Evolutionary conservation across 345 rosid species (phyloP), one percentile per base, ranked within the genome.

Genomic region (Euphorbia lathyris): DNA sequence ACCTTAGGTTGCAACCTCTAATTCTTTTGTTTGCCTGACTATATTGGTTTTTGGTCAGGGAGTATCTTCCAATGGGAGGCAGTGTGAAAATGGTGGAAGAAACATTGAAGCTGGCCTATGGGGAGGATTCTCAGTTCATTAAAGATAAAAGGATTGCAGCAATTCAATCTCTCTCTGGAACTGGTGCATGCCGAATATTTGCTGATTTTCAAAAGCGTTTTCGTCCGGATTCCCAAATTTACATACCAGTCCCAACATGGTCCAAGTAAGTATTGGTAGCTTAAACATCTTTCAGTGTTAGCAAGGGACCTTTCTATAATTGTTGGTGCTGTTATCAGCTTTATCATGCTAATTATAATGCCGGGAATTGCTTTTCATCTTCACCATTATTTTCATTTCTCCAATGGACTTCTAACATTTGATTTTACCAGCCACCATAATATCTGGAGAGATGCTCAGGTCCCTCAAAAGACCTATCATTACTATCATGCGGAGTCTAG

Each of bases 11-110:
- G 45, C 61, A 16, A 23, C 38, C 50, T 60, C 47, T 27, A 13
- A 42, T 29, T 57, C n/a, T 30, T 23, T 20, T 42, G 42, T 43
- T 45, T 45, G 6, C 29, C 60, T 10, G 14, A 32, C 45, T 25
- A 25, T 22, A 42, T 61, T 60, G 17, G 69, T 58, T 57, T 62
- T 65, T 48, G 36, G 9, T 17, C 75, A 94, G 98, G 98, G 98
- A 94, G 81, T 94, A 94, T 72, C 98, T 94, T 80, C 97, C 98
- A 9, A 94, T 94, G 97, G 98, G 98, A 64, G 98, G 97, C 58
- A 91, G 97, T 80, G 83, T 83, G 66, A 86, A 87, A 32, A 94
- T 91, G 98, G 87, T 91, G 66, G 92, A 89, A 66, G 95, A 87
- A 78, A 88, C 96, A 32, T 76, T 94, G 79, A 94, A 94, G 85